Base-by-base conservation (phyloP, 2,329 filamentous ascomycete species). In the Alternaria panax region DNA sequence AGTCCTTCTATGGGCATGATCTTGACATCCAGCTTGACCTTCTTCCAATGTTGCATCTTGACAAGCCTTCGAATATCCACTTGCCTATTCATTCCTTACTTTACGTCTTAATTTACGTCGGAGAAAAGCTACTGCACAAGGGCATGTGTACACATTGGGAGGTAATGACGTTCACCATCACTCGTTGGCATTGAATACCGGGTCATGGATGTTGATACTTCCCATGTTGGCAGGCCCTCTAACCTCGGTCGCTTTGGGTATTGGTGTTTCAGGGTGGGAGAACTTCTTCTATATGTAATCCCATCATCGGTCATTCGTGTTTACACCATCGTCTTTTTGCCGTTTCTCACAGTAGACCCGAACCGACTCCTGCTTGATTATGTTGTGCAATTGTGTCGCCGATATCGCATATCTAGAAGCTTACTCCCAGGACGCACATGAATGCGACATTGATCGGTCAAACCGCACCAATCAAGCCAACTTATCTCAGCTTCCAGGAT, bases 71-170 rank as follows among this genome's bases (percentile, higher is more conserved):
- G n/a, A 14, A 48, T 48, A 54, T 54, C 11, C 41, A 11, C 4
- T 52, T 54, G 36, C 52, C n/a, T 45, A 24, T 32, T 16, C 22
- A 45, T 36, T 46, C 51, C 22, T 22, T 34, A 34, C 7, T 54
- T 46, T n/a, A 16, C n/a, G 11, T 54, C 22, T 22, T 34, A 34
- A 9, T 54, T 46, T n/a, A 16, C n/a, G 11, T 54, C 16, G 3
- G 32, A 45, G 12, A 34, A 46, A 54, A 54, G 22, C 51, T 27
- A 32, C 27, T 14, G 22, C 41, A 46, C 20, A 54, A 25, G 12
- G 40, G 12, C 51, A 54, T 54, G 30, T 46, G 12, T 25, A 46
- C 30, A 41, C 28, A 46, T 38, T 46, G 40, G 41, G 51, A 36
- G 51, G 51, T 54, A 34, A 54, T 8, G 50, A 52, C 27, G 42